phyloP scores from a whole-genome alignment of 2,329 filamentous ascomycete species.

The Sclerotinia spermophila region DNA sequence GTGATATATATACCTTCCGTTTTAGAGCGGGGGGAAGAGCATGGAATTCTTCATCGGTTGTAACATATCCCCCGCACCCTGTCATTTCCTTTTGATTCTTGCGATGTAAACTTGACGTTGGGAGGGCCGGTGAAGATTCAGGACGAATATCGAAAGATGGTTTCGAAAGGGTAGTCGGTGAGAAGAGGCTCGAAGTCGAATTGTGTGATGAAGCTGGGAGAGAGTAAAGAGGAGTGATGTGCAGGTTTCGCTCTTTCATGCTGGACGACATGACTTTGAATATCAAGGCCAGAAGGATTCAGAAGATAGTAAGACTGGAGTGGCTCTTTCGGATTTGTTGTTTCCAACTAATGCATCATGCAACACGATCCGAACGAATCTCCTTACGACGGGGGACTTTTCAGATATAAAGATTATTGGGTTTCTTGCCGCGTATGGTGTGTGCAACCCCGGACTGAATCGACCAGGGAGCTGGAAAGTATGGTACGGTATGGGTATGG shows the following conservation, averaged over 20 bases:
- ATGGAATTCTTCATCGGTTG: slow-evolving; percentile 48
- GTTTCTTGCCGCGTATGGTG: slow-evolving; percentile 8
- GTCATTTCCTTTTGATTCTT: slow-evolving; percentile 37
- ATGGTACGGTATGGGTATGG: slow-evolving; percentile 7
- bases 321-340: slow-evolving; percentile 16
- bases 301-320: slow-evolving; percentile 7
- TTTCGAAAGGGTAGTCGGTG: slow-evolving; percentile 30
- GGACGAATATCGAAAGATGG: slow-evolving; percentile 32
- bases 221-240: slow-evolving; percentile 23
- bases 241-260: slow-evolving; percentile 2
- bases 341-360: slow-evolving; percentile 20
- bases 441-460: slow-evolving; percentile 16
- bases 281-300: slow-evolving; percentile 11
- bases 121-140: slow-evolving; percentile 23
- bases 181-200: slow-evolving; percentile 22
- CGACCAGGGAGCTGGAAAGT: slow-evolving; percentile 1
- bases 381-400: slow-evolving; percentile 12
- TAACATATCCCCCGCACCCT: slow-evolving; percentile 26
- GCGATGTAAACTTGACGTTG: slow-evolving; percentile 27
- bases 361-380: slow-evolving; percentile 13
- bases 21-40: slow-evolving; percentile 48
- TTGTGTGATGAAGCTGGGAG: slow-evolving; percentile 23
- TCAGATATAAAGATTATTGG: slow-evolving; percentile 19
- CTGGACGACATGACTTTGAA: slow-evolving; percentile 17
- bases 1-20: slow-evolving; percentile 45